Evolutionary conservation across 1,139 yeast species (phyloP).

Genomic region (Geotrichum siamense): DNA sequence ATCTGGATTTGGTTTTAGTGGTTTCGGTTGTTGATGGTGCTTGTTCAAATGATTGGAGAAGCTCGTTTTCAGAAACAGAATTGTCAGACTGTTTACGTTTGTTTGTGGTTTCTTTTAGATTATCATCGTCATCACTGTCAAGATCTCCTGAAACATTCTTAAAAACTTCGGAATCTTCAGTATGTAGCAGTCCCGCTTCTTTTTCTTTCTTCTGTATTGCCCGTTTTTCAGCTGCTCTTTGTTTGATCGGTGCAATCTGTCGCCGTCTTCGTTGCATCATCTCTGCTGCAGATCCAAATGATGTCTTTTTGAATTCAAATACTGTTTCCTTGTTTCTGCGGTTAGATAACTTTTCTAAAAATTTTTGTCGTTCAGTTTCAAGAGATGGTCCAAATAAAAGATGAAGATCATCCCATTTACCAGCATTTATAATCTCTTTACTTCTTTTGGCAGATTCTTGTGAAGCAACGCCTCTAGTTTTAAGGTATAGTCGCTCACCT

Average conservation of each 20-base stretch:
- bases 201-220: slow-evolving; percentile 62
- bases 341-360: slow-evolving; percentile 63
- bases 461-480: slow-evolving; percentile 84
- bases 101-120: slow-evolving; percentile 17
- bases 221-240: slow-evolving; percentile 63
- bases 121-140: slow-evolving; percentile 42
- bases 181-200: slow-evolving; percentile 65
- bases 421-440: slow-evolving; percentile 63
- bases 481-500: slow-evolving; percentile 81
- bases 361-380: slow-evolving; percentile 56
- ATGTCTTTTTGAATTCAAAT: slow-evolving; percentile 58
- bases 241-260: slow-evolving; percentile 83
- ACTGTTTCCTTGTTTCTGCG: slow-evolving; percentile 64
- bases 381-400: slow-evolving; percentile 52
- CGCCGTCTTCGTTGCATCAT: slow-evolving; percentile 80
- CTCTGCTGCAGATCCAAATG: slow-evolving; percentile 60
- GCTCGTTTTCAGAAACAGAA: slow-evolving; percentile 14
- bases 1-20: slow-evolving; percentile 29
- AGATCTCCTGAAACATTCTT: slow-evolving; percentile 41
- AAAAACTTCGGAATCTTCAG: slow-evolving; percentile 64
- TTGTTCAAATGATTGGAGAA: slow-evolving; percentile 22
- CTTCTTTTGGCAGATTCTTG: slow-evolving; percentile 76
- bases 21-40: slow-evolving; percentile 32
- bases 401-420: slow-evolving; percentile 90
- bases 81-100: slow-evolving; percentile 22